Evolutionary conservation across 495 filamentous ascomycete genomes (phyloP).

Genomic region (Penicillium mononematosum): DNA sequence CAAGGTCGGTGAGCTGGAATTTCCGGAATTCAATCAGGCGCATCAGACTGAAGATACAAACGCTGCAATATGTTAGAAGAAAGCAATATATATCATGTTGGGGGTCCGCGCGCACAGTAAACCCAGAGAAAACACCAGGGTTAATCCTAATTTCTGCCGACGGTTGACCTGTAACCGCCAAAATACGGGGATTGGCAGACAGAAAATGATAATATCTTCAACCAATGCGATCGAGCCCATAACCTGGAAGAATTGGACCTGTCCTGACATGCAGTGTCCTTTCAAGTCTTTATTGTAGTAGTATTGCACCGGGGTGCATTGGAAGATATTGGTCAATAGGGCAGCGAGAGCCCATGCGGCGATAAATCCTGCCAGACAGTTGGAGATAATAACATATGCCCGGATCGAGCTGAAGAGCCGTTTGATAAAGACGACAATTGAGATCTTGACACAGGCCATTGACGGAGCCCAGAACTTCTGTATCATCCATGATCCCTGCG

Average conservation of each 20-base stretch:
- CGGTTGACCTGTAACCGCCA: conserved; percentile 21
- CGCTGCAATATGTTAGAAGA: conserved; percentile 13
- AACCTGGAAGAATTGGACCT: conserved; percentile 19
- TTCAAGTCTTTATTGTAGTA: conserved; percentile 27
- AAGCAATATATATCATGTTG: background rate
- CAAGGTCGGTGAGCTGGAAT: background rate
- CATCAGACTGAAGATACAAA: conserved; percentile 29
- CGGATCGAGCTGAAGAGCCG: conserved; percentile 22
- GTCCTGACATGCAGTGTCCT: conserved; percentile 28
- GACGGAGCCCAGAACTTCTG: conserved; percentile 29
- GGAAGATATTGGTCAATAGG: conserved; percentile 26
- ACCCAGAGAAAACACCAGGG: background rate
- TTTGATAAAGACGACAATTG: conserved; percentile 33
- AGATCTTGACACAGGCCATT: conserved; percentile 35
- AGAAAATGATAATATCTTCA: conserved; percentile 36
- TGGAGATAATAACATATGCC: conserved; percentile 3
- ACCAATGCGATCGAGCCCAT: conserved; percentile 26
- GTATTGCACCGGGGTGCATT: conserved; percentile 29
- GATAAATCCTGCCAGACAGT: conserved; percentile 11
- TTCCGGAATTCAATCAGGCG: conserved; percentile 20
- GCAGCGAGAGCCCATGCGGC: conserved; percentile 22
- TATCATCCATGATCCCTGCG: conserved; percentile 26
- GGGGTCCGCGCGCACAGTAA: background rate
- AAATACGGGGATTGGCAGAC: conserved; percentile 36
- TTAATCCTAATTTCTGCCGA: conserved; percentile 29